These are phyloP conservation scores for Microcos paniculata DNA, from an alignment of 345 rosid genomes.

Conservation along the genomic window DNA sequence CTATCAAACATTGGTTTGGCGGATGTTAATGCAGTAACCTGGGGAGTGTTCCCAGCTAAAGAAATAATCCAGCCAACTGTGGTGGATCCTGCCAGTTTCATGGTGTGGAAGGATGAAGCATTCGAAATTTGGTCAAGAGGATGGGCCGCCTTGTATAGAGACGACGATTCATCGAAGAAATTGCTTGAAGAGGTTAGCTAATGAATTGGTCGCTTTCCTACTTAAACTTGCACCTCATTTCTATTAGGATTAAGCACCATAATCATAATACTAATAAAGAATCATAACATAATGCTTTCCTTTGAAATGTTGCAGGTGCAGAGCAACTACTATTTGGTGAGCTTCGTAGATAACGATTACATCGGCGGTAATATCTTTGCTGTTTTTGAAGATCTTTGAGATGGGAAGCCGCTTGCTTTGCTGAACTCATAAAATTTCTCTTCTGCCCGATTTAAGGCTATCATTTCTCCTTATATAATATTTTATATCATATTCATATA, in stretches of 20 bases:
- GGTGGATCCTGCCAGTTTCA: conserved; percentile 95
- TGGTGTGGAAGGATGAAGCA: conserved; percentile 97
- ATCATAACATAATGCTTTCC: no score
- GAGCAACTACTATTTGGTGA: conserved; percentile 73
- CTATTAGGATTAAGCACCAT: neutral
- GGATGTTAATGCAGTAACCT: conserved; percentile 87
- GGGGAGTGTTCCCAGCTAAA: conserved; percentile 95
- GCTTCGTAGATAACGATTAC: conserved; percentile 89
- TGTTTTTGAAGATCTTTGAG: conserved; percentile 60
- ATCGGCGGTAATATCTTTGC: conserved; percentile 61
- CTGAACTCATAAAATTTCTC: neutral
- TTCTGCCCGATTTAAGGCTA: neutral
- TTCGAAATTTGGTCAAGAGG: conserved; percentile 91
- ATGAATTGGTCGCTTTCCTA: neutral
- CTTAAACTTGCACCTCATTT: neutral
- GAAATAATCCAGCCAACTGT: conserved; percentile 92
- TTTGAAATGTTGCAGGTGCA: conserved; percentile 59
- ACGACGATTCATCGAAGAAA: conserved; percentile 59
- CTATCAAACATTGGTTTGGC: conserved; percentile 48
- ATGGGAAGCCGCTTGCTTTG: neutral
- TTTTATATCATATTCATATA: neutral
- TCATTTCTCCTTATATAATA: neutral
- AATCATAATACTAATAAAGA: neutral
- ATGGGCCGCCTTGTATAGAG: conserved; percentile 81
- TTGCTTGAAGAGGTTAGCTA: conserved; percentile 69